Conservation (phyloP, 345 rosid genomes). For the rapeseed (Brassica napus) region Da-Ae NC_063442.1:27804001-27804500, state of each 20-base stretch:
- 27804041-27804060: constrained; percentile 33
- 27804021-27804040: constrained; percentile 35
- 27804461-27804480: neutral
- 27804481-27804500: too few species aligned
- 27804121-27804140: constrained; percentile 43
- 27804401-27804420: neutral
- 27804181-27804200: constrained; percentile 35
- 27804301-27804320: constrained; percentile 16
- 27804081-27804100: neutral
- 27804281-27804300: neutral
- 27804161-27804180: constrained; percentile 45
- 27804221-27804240: constrained; percentile 48
- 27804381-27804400: neutral
- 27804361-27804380: constrained; percentile 2
- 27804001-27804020: constrained; percentile 40
- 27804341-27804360: constrained; percentile 33
- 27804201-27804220: constrained; percentile 44
- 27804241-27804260: constrained; percentile 57
- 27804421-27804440: neutral
- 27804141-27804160: constrained; percentile 44
- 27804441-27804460: neutral
- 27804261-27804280: neutral
- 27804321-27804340: neutral
- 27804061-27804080: constrained; percentile 17
- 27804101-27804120: neutral